Evolutionary conservation across 2,329 filamentous ascomycete species (phyloP).

Genomic region (Colletotrichum cuscutae): DNA sequence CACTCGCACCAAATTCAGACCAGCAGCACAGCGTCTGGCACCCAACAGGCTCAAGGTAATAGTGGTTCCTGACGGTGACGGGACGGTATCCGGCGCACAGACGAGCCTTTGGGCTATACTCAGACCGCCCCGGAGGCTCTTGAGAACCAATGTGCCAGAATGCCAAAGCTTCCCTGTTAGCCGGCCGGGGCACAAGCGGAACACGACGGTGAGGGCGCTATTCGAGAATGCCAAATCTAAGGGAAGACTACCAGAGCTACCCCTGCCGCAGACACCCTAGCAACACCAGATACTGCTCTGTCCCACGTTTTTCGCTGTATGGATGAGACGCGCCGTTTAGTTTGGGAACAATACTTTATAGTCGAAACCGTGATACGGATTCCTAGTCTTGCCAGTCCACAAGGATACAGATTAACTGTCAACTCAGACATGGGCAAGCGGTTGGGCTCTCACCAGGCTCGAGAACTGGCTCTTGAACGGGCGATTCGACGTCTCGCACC

Average conservation of each 20-base stretch:
- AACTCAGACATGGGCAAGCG: not conserved
- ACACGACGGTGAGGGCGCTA: not conserved
- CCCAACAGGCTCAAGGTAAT: not conserved
- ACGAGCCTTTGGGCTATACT: slow-evolving; percentile 17
- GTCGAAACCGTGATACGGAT: not conserved
- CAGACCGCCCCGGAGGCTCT: slow-evolving; percentile 1
- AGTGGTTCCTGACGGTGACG: not conserved
- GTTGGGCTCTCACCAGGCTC: not conserved
- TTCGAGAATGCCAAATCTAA: slow-evolving; percentile 6
- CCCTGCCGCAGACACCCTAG: not conserved
- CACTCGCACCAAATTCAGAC: slow-evolving; percentile 11
- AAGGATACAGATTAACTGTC: not conserved
- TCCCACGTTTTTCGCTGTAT: slow-evolving; percentile 26
- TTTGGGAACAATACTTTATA: not conserved
- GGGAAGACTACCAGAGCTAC: not conserved
- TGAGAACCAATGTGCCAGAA: not conserved
- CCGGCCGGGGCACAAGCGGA: not conserved
- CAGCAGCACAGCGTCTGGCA: not conserved
- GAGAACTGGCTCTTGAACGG: not conserved
- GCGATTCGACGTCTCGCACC: not conserved
- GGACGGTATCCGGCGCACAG: not conserved
- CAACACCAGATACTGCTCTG: slow-evolving; percentile 16
- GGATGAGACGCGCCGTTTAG: slow-evolving; percentile 4
- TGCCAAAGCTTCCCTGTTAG: not conserved
- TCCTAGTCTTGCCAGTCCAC: not conserved